These are phyloP conservation scores for Bretschneidera sinensis DNA, from an alignment of 345 rosid species.

Conservation along the genomic window DNA sequence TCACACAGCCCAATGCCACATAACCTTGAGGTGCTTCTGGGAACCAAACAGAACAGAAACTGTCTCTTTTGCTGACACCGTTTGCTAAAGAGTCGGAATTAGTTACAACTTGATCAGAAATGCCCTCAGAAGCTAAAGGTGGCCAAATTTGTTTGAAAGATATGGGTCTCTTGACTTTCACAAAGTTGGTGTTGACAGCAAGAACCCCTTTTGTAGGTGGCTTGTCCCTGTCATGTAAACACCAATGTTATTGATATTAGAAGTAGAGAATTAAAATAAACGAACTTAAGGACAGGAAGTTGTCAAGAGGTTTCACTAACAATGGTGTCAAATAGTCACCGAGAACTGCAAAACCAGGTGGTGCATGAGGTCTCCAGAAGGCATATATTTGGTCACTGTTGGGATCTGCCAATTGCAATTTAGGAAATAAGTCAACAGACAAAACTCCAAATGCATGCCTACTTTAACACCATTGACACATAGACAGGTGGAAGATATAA, in stretches of 20 bases:
- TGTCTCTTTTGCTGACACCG: conserved; percentile 26
- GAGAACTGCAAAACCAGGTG: conserved; percentile 93
- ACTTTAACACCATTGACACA: neutral
- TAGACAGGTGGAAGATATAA: conserved; percentile 11
- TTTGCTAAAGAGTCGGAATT: conserved; percentile 16
- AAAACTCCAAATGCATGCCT: conserved; percentile 1
- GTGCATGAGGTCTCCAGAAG: conserved; percentile 93
- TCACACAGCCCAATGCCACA: conserved; percentile 85
- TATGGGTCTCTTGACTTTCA: conserved; percentile 73
- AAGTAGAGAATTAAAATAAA: conserved; percentile 2
- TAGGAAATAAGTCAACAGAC: conserved; percentile 21
- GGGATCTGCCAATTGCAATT: conserved; percentile 49
- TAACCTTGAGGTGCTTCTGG: conserved; percentile 92
- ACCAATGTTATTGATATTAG: conserved; percentile 14
- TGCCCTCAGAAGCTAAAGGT: conserved; percentile 30
- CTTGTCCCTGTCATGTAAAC: conserved; percentile 71
- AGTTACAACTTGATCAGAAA: conserved; percentile 28
- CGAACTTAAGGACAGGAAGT: conserved; percentile 12
- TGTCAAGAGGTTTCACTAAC: conserved; percentile 42
- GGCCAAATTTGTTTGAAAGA: conserved; percentile 83
- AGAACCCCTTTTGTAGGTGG: conserved; percentile 94
- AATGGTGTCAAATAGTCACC: conserved; percentile 91
- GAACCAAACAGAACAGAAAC: conserved; percentile 75
- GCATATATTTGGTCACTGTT: conserved; percentile 55
- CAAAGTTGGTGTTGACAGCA: conserved; percentile 76